Evolutionary conservation across 2,329 filamentous ascomycete species (phyloP).

Genomic region (Pseudogymnoascus verrucosus): DNA sequence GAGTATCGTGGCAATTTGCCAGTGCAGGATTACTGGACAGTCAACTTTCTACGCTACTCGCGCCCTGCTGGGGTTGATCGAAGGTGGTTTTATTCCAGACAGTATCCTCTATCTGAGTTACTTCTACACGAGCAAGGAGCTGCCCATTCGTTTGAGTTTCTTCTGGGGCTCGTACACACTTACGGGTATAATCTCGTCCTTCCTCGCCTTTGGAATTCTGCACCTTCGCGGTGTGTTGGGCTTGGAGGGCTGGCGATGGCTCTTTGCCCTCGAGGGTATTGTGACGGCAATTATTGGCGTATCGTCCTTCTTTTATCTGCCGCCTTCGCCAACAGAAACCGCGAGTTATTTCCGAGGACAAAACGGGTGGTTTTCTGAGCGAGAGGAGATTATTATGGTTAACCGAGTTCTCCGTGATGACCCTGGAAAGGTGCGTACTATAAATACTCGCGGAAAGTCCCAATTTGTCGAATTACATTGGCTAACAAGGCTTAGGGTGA

Average conservation of each 20-base stretch:
- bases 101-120: constrained; percentile 59
- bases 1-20: constrained; percentile 40
- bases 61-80: constrained; percentile 26
- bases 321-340: constrained; percentile 54
- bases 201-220: constrained; percentile 48
- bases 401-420: constrained; percentile 50
- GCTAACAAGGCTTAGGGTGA: constrained; percentile 42
- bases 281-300: constrained; percentile 43
- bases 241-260: constrained; percentile 50
- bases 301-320: constrained; percentile 47
- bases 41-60: constrained; percentile 35
- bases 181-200: constrained; percentile 44
- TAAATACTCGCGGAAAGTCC: constrained; percentile 33
- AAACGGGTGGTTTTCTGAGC: constrained; percentile 53
- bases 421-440: constrained; percentile 34
- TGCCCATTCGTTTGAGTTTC: constrained; percentile 56
- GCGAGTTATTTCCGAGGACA: constrained; percentile 49
- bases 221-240: constrained; percentile 44
- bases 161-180: constrained; percentile 55
- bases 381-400: constrained; percentile 58
- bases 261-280: constrained; percentile 39
- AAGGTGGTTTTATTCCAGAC: constrained; percentile 50
- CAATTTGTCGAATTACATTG: constrained; percentile 41
- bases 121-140: constrained; percentile 59
- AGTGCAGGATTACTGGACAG: constrained; percentile 36